phyloP scores from a whole-genome alignment of 257 asterid genomes.

The Primulina huaijiensis region DNA sequence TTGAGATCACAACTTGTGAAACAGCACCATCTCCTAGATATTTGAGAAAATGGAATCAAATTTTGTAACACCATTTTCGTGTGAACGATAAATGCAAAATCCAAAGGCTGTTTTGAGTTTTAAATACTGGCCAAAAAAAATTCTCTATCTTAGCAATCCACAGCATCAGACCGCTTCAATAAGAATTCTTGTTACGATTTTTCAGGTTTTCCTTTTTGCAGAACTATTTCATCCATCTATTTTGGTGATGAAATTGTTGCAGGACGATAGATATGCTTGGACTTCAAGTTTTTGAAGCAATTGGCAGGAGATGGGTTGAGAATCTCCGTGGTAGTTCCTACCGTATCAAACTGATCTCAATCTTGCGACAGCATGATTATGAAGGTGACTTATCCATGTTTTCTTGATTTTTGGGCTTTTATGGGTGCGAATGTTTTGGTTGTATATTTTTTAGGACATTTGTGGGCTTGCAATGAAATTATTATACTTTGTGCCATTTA shows the following conservation, averaged over 20 bases:
- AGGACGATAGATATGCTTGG: slow-evolving; percentile 47
- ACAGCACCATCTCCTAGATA: slow-evolving; percentile 3
- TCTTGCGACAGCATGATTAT: slow-evolving; percentile 26
- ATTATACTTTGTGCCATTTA: slow-evolving; percentile 4
- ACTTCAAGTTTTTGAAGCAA: slow-evolving; percentile 21
- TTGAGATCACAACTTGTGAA: slow-evolving; percentile 3
- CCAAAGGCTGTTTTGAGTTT: neutral
- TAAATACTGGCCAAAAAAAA: neutral
- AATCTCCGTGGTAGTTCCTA: slow-evolving; percentile 29
- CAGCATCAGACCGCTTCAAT: neutral
- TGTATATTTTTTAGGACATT: neutral
- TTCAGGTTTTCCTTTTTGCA: slow-evolving; percentile 1
- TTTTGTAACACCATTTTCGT: slow-evolving; percentile 1
- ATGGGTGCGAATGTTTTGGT: neutral
- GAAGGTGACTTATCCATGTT: slow-evolving; percentile 32
- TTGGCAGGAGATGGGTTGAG: slow-evolving; percentile 22
- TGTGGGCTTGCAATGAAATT: slow-evolving; percentile 19
- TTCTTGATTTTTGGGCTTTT: neutral
- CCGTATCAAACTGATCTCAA: slow-evolving; percentile 27
- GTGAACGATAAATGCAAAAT: neutral
- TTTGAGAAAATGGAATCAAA: slow-evolving; percentile 3
- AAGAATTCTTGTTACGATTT: neutral
- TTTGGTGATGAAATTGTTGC: slow-evolving; percentile 23
- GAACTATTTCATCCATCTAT: slow-evolving; percentile 14
- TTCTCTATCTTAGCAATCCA: neutral